Base-by-base conservation (phyloP, 2,329 filamentous ascomycete species). In the Ascosphaera apis region DNA sequence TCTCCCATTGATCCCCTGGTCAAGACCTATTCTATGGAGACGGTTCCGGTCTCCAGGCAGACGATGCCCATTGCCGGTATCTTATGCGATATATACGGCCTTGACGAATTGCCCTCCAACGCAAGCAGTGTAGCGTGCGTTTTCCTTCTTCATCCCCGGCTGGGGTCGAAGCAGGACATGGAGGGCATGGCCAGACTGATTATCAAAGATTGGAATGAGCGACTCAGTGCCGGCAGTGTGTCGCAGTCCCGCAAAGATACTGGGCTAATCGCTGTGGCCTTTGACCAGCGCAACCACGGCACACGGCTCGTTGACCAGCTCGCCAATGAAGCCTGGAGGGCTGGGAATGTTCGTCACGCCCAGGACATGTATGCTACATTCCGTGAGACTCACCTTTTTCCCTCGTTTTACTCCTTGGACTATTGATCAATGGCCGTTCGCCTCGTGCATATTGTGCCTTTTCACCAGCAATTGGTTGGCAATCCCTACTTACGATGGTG, bases 241-340 rank as follows among this genome's bases (percentile, higher is more conserved):
- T 49, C 42, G 36, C 45, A 48, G 15, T 37, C 36, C 35, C 42
- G 46, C 19, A 31, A 50, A 41, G 37, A 48, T 54, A 58, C 61
- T 40, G 78, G 77, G 0, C 56, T 95, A 30, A 73, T 95, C 35
- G 83, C 80, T 2, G 68, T 84, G 9, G 69, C 76, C 2, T 91
- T 92, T 53, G 88, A 95, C 56, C 83, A 92, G 60, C 69, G 86
- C 33, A 95, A 95, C 53, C 88, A 95, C 55, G 88, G 88, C 17
- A 66, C 68, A 2, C 63, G 88, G 37, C 55, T 72, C 40, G 68
- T 86, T 2, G 65, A 75, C 45, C 57, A 67, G 5, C 45, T 64
- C 13, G 72, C 76, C 17, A 95, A 93, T 52, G 63, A 75, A 45
- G 65, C 76, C 3, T 95, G 84, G 86, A 67, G 69, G 31, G 56